phyloP scores from a whole-genome alignment of 768 basidiomycete genomes.

The Cyathus striatus region DNA sequence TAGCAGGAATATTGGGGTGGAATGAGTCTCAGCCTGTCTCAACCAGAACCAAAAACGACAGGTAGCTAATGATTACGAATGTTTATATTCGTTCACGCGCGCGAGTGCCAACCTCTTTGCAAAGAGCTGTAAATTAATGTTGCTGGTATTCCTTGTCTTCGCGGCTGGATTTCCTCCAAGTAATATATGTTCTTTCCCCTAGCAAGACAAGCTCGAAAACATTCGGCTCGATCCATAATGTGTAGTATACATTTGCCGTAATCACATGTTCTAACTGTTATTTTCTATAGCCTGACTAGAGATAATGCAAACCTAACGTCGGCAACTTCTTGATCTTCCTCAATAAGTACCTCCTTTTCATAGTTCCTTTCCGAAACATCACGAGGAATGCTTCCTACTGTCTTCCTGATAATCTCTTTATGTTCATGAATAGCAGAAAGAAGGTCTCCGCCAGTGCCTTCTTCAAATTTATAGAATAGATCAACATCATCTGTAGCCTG shows the following conservation, averaged over 20 bases:
- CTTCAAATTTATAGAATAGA: constrained; percentile 79
- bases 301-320: constrained; percentile 69
- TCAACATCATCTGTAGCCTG: constrained; percentile 93
- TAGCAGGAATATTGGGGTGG: no score
- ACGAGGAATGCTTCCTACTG: constrained; percentile 66
- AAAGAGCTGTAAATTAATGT: no score
- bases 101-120: no score
- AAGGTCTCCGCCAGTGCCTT: constrained; percentile 60
- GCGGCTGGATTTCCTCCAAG: no score
- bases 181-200: no score
- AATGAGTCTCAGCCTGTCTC: no score
- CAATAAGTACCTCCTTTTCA: constrained; percentile 52
- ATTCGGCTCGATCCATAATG: no score
- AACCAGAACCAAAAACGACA: no score
- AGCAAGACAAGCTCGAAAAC: no score
- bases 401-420: constrained; percentile 64
- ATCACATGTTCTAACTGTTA: neutral
- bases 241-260: constrained; percentile 7
- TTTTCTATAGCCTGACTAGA: constrained; percentile 9
- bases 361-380: constrained; percentile 50
- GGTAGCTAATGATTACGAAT: no score
- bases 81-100: no score
- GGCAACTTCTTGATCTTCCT: constrained; percentile 85
- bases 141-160: no score
- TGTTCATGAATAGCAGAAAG: constrained; percentile 61